Evolutionary conservation across 345 rosid genomes (phyloP).

Genomic region (Sisymbrium altissimum): DNA sequence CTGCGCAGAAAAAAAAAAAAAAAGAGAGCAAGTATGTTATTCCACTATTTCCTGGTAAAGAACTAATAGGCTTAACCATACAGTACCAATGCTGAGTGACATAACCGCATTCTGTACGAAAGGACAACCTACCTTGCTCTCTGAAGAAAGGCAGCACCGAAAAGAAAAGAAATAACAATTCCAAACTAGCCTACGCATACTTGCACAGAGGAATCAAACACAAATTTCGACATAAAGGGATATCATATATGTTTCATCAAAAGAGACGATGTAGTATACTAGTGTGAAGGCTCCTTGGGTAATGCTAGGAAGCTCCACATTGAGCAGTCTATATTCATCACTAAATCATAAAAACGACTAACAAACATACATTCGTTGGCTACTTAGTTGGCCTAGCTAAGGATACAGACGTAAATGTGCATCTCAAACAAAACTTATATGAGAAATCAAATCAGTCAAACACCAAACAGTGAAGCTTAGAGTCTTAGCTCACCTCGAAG

Average conservation of each 20-base stretch:
- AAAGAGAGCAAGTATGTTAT: slow-evolving; percentile 3
- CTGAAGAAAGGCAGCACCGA: not conserved
- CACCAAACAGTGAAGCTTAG: not conserved
- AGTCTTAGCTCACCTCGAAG: slow-evolving; percentile 62
- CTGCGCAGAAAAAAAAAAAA: slow-evolving; percentile 36
- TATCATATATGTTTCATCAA: not conserved
- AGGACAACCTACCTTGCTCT: not conserved
- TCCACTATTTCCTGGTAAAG: not conserved
- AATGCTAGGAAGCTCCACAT: slow-evolving; percentile 6
- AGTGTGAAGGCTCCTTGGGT: not conserved
- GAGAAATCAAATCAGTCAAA: slow-evolving; percentile 12
- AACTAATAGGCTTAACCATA: not conserved
- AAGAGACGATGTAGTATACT: not conserved
- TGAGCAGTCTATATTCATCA: not conserved
- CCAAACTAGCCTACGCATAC: not conserved
- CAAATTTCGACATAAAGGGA: not conserved
- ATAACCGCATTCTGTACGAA: not conserved
- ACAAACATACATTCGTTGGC: not conserved
- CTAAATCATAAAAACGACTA: not conserved
- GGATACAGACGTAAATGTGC: not conserved
- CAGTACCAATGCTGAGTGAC: not conserved
- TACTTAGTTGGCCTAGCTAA: not conserved
- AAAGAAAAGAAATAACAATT: not conserved
- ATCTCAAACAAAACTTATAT: not conserved
- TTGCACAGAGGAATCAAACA: not conserved